These are phyloP conservation scores for Yarrowia galli DNA, from an alignment of 1,139 yeast genomes.

Conservation along the genomic window DNA sequence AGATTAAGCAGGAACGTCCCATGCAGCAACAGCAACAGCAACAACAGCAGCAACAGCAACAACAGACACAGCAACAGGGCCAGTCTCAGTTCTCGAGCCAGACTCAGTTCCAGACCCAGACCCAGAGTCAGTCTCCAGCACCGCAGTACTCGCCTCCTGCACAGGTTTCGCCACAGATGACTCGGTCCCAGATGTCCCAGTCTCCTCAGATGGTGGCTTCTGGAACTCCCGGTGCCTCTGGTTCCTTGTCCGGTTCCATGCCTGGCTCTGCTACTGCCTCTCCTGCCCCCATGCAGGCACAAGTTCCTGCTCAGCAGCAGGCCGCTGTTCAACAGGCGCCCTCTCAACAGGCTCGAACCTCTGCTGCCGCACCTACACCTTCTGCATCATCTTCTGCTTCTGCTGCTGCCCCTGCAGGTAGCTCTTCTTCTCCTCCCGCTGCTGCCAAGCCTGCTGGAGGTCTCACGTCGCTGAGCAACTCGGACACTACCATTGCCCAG, in stretches of 20 bases:
- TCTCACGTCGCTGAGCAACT: conserved; percentile 32
- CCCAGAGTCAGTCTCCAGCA: conserved; percentile 16
- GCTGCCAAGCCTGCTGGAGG: conserved; percentile 47
- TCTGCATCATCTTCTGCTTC: conserved; percentile 32
- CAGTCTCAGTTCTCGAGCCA: conserved; percentile 41
- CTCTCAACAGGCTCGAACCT: background rate
- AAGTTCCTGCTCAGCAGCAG: background rate
- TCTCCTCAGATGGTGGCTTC: conserved; percentile 7
- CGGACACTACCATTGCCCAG: conserved; percentile 48
- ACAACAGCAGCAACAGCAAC: conserved; percentile 40
- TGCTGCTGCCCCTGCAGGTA: conserved; percentile 45
- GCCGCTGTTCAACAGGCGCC: conserved; percentile 2
- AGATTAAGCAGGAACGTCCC: conserved; percentile 41
- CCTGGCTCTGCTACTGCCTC: conserved; percentile 13
- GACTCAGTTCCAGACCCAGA: background rate
- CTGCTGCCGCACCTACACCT: conserved; percentile 16
- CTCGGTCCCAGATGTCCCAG: conserved; percentile 3
- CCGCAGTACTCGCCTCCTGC: conserved; percentile 34
- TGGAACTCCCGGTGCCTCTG: conserved; percentile 6
- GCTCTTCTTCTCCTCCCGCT: conserved; percentile 22
- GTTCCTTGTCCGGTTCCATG: conserved; percentile 16
- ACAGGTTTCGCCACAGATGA: conserved; percentile 2
- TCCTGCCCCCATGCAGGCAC: background rate
- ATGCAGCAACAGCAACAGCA: conserved; percentile 37
- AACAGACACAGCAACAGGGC: conserved; percentile 43